Evolutionary conservation across 768 basidiomycete species (phyloP), one percentile per base, ranked within the genome.

Genomic region (Lactarius trivialis): DNA sequence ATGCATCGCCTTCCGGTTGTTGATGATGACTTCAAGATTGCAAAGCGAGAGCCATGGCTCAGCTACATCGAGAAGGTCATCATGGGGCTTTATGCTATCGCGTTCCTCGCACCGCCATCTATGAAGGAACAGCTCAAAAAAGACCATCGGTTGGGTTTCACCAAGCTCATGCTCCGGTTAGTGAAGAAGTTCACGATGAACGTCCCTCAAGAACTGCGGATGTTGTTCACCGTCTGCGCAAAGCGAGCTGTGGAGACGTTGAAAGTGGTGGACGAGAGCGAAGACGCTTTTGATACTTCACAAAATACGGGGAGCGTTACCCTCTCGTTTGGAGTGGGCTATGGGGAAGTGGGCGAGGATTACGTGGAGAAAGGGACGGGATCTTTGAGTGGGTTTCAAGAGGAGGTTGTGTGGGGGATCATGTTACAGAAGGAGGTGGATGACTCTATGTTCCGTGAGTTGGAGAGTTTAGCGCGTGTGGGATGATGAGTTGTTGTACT

Each of bases 311-410:
- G 75, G 21, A 77, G 77, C 54, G 80, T 89, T 5, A 81, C 82
- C 4, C 78, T 93, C 55, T 78, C 87, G 5, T 93, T 91, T 71
- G 91, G 90, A n/a, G 88, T 93, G 81, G 91, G 89, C 15, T 91
- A 87, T 68, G 83, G 86, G 1, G 91, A 91, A 70, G 79, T 82
- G 48, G 84, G 82, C 8, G 88, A 91, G 67, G 80, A 73, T 19
- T 77, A 77, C 11, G 75, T 80, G 52, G 89, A 93, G 71, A 84
- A 79, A 63, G 91, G 91, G 7, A 86, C 83, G 21, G 91, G 91
- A 2, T 72, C 93, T 58, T 76, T 91, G 34, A 88, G 85, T 57
- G 86, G 86, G 8, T 80, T 86, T 70, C 83, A 85, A 64, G 88
- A 87, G 57, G 77, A 78, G 48, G 70, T 85, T 33, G 78, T 85